Evolutionary conservation across 306 rosid species (phyloP), one percentile per base, ranked within the genome.

Genomic region (Pterocarpus macrocarpus): DNA sequence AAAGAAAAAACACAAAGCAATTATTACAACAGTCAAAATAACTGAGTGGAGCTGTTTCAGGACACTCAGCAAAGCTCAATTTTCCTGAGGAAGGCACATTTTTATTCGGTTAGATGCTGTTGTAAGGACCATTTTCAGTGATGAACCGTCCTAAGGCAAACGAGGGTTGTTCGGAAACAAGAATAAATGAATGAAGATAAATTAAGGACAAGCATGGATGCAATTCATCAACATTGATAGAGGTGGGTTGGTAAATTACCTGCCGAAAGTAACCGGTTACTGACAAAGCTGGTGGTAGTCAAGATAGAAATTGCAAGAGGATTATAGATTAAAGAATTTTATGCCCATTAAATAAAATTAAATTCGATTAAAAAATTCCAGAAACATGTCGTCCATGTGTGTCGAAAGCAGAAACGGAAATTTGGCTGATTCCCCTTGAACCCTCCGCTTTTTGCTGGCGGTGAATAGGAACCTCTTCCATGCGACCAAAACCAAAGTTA

Each of bases 221-320:
- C 67, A 45, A 76, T 36, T 68, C 41, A 16, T 17, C 30, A 74
- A 59, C 74, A 76, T 76, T 59, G 69, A 70, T 41, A 28, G 55
- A 68, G 66, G 56, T 74, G 64, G 67, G 76, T 79, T 73, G 72
- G 8, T 16, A 16, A 79, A 50, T 83, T 53, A 75, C 87, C 80
- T 56, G 15, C 6, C 0, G 9, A 64, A 44, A 65, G 80, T 75
- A 80, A 86, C 82, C 15, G 83, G 78, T 58, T 73, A 75, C 85
- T 83, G 87, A 83, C 49, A 79, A 38, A 56, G 73, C 78, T 82
- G 78, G 30, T 43, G 45, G 74, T 80, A 56, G 80, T 66, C 44
- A 64, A 56, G 72, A 64, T 10, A 69, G 55, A 56, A 80, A 78
- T 78, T 81, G 47, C 66, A 44, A 43, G 22, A 76, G 9, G 30